These are phyloP conservation scores for Phytophthora multivora DNA, from an alignment of 352 stramenopile species.

Conservation along the genomic window DNA sequence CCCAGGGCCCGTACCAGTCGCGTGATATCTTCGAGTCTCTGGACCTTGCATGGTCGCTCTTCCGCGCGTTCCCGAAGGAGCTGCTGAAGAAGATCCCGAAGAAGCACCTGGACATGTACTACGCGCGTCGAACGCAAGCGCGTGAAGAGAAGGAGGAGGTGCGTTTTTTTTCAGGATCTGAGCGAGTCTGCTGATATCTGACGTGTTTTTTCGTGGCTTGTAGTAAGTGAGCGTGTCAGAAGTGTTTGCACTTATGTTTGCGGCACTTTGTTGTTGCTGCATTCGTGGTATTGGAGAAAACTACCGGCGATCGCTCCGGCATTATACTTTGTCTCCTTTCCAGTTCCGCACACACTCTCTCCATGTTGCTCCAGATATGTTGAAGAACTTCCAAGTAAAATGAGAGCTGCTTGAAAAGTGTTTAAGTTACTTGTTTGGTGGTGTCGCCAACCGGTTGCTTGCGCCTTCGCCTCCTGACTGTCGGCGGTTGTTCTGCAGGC, in stretches of 20 bases:
- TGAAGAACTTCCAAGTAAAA: slow-evolving; percentile 29
- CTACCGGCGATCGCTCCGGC: slow-evolving; percentile 5
- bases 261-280: slow-evolving; percentile 10
- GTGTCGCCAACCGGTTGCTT: slow-evolving; percentile 26
- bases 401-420: slow-evolving; percentile 28
- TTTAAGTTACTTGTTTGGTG: slow-evolving; percentile 33
- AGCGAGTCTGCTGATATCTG: slow-evolving; percentile 3
- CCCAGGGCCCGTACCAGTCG: slow-evolving; percentile 97
- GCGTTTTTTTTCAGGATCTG: slow-evolving; percentile 3
- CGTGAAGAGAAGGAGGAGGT: slow-evolving; percentile 89
- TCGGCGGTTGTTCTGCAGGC: slow-evolving; percentile 24
- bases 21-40: slow-evolving; percentile 99
- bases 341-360: slow-evolving; percentile 18
- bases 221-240: slow-evolving; percentile 20
- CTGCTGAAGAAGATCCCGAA: slow-evolving; percentile 99
- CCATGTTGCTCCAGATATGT: slow-evolving; percentile 22
- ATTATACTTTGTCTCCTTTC: slow-evolving; percentile 20
- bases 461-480: slow-evolving; percentile 28
- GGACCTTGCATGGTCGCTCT: slow-evolving; percentile 98
- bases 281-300: slow-evolving; percentile 15
- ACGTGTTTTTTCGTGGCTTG: slow-evolving; percentile 7
- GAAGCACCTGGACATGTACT: slow-evolving; percentile 98
- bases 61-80: slow-evolving; percentile 98
- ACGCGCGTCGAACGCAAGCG: slow-evolving; percentile 92
- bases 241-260: slow-evolving; percentile 8